Percentiles rank a stretch among this genome's conserved stretches.
Conservation (phyloP, 148 eudicot genomes). For the Talinum fruticosum region DNA sequence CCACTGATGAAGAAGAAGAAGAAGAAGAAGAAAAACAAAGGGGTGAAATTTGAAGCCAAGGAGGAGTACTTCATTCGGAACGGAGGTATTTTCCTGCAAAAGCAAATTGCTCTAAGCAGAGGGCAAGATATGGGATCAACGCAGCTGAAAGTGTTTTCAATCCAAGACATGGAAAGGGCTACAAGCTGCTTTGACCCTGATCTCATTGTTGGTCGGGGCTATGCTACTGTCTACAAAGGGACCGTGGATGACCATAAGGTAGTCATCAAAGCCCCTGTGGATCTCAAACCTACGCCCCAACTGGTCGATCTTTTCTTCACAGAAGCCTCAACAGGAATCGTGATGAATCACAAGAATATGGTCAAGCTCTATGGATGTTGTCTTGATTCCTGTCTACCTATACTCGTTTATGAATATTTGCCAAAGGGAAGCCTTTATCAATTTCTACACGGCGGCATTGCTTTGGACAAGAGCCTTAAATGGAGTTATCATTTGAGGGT, state of each 20-base stretch:
- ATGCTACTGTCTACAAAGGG: slow-evolving; percentile 17
- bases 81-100: slow-evolving; percentile 13
- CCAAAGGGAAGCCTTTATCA: slow-evolving; percentile 18
- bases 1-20: background rate
- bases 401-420: slow-evolving; percentile 23
- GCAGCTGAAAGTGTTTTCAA: slow-evolving; percentile 4
- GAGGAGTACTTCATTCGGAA: slow-evolving; percentile 15
- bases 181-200: slow-evolving; percentile 1
- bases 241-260: slow-evolving; percentile 24
- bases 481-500: slow-evolving; percentile 23
- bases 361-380: slow-evolving; percentile 34
- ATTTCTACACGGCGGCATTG: slow-evolving; percentile 22
- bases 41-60: background rate
- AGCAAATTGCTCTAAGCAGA: slow-evolving; percentile 9
- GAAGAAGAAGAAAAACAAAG: background rate
- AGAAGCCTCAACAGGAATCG: slow-evolving; percentile 22
- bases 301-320: slow-evolving; percentile 16
- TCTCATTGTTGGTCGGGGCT: background rate
- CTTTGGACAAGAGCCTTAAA: slow-evolving; percentile 10
- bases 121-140: slow-evolving; percentile 1
- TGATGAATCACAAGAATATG: slow-evolving; percentile 23
- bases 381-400: slow-evolving; percentile 29
- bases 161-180: slow-evolving; percentile 5
- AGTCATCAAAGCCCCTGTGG: slow-evolving; percentile 4
- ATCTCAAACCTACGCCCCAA: background rate